A percentile compares a stretch with the other conserved stretches of the same genome.
Evolutionary conservation across 768 basidiomycete species (phyloP).

Genomic region (Nidularia pulvinata): DNA sequence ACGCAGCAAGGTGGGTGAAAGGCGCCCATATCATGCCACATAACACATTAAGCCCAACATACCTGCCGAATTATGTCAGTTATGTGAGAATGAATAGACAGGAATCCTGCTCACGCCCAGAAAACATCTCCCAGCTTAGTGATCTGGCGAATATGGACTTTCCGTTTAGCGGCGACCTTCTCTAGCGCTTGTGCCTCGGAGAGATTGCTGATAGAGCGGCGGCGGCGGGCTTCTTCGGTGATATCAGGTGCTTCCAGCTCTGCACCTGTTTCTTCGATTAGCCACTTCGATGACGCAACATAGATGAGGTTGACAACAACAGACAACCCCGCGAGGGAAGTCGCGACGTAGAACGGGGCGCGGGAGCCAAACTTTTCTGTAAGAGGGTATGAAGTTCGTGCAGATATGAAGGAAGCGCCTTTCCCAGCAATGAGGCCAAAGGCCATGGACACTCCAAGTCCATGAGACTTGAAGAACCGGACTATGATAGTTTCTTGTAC

Average conservation of each 20-base stretch:
- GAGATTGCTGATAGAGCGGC: constrained; percentile 37
- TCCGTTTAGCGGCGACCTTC: constrained; percentile 64
- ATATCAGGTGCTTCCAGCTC: constrained; percentile 68
- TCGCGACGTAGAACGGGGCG: constrained; percentile 75
- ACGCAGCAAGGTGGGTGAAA: constrained; percentile 78
- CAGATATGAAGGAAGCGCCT: constrained; percentile 73
- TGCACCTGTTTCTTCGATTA: constrained; percentile 58
- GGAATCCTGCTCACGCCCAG: constrained; percentile 61
- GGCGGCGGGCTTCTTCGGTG: constrained; percentile 48
- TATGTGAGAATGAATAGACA: constrained; percentile 5
- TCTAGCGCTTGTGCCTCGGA: constrained; percentile 64
- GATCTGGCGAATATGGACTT: constrained; percentile 60
- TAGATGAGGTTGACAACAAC: constrained; percentile 72
- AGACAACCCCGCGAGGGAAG: constrained; percentile 62
- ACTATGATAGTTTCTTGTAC: constrained; percentile 87
- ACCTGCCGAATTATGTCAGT: constrained; percentile 42
- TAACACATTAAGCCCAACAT: constrained; percentile 73
- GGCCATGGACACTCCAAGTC: constrained; percentile 75
- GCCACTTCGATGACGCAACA: constrained; percentile 61
- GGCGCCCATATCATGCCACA: constrained; percentile 81
- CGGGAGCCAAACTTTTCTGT: constrained; percentile 63
- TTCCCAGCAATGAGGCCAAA: constrained; percentile 86
- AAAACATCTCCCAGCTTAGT: constrained; percentile 73
- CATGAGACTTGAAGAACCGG: constrained; percentile 76
- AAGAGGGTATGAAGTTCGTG: constrained; percentile 77